Evolutionary conservation across 2,329 filamentous ascomycete genomes (phyloP).

Genomic region (Pseudogymnoascus sp.): DNA sequence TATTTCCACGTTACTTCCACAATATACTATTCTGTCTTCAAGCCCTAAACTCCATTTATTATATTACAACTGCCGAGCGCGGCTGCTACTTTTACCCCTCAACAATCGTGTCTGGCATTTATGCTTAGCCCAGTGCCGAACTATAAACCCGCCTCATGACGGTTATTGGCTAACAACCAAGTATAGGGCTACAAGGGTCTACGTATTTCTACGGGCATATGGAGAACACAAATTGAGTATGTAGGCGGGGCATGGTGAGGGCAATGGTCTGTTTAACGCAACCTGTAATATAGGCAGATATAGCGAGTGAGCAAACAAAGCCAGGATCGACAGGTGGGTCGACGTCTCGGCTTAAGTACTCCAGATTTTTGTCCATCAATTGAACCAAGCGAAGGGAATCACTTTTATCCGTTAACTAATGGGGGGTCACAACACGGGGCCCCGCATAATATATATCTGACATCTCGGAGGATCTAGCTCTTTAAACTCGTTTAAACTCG

Average conservation of each 20-base stretch:
- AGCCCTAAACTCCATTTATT: neutral
- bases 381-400: neutral
- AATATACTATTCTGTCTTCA: neutral
- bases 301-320: neutral
- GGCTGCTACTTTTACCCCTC: neutral
- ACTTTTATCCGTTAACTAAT: neutral
- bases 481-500: slow-evolving; percentile 3
- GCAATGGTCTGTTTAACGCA: neutral
- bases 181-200: neutral
- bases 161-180: no score
- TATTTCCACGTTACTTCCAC: neutral
- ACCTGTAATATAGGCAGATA: neutral
- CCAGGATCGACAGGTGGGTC: neutral
- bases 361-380: neutral
- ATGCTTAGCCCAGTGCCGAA: neutral
- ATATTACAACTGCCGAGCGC: neutral
- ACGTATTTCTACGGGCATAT: neutral
- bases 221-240: neutral
- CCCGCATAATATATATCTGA: slow-evolving; percentile 5
- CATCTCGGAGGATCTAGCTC: neutral
- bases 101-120: neutral
- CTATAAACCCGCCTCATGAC: no score
- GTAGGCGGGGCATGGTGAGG: neutral
- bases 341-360: slow-evolving; percentile 1
- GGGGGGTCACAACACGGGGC: neutral